Base-by-base conservation (phyloP, 495 filamentous ascomycete genomes). In the Clavariopsis aquatica region DNA sequence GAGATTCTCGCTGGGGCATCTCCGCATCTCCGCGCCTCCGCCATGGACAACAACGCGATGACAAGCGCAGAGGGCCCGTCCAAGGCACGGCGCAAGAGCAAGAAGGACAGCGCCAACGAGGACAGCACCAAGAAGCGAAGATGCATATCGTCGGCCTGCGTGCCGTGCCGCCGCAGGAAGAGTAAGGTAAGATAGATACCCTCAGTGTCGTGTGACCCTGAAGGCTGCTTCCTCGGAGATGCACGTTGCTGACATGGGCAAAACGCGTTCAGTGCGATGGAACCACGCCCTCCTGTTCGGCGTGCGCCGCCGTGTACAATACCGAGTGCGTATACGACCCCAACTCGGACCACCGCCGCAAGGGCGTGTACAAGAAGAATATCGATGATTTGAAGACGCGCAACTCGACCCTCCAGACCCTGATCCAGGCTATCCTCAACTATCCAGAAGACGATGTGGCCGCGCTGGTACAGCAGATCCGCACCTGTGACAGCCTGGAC, bases 281-380 rank as follows among this genome's bases (percentile, higher is more conserved):
- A 54, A 91, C 93, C 38, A 82, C 88, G 2, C 94, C 94, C 3
- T 91, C 90, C 66, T 98, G 94, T 72, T 92, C 94, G 19, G 94
- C 94, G 24, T 98, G 94, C 76, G 85, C 91, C 24, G 95, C 91
- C 49, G 95, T 98, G 43, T 98, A 98, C 71, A 89, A 93, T 62
- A 98, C 94, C 45, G 86, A 88, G 66, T 92, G 92, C 76, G 81
- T 96, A 53, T 98, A 98, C 80, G 95, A 98, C 73, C 94, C 92
- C 6, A 95, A 91, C 72, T 94, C 91, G 58, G 94, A 98, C 75
- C 92, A 96, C 73, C 89, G 94, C 49, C 86, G 94, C 19, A 98
- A 98, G 74, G 94, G 94, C 52, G 94, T 97, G 10, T 97, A 96
- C 75, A 93, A 92, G 75, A 91, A 96, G 75, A 92, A 96, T 74